Evolutionary conservation across 139 green algal genomes (phyloP).

Genomic region (Coelastrella sp.): DNA sequence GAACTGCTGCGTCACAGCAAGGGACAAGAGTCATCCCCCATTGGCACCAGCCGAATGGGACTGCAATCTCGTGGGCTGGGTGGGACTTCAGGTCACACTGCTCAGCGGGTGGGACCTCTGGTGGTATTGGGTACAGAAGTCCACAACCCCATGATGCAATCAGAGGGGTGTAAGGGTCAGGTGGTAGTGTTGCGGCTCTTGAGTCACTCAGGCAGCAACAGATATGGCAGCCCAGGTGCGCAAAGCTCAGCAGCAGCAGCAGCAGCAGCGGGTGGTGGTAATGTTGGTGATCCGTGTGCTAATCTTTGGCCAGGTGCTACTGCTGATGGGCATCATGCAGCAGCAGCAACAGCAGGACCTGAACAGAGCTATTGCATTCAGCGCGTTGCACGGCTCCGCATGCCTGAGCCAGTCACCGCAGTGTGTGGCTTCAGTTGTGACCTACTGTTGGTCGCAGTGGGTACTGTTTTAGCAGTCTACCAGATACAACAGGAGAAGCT

Average conservation of each 20-base stretch:
- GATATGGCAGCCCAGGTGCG: not conserved
- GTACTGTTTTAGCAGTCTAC: slow-evolving; percentile 11
- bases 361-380: not conserved
- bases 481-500: slow-evolving; percentile 2
- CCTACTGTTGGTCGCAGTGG: slow-evolving; percentile 17
- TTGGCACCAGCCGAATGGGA: too few species aligned
- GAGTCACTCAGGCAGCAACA: slow-evolving; percentile 1
- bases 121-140: slow-evolving; percentile 19
- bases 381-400: slow-evolving; percentile 28
- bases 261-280: not conserved
- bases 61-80: not conserved
- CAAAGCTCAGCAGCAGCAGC: too few species aligned
- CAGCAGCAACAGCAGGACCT: slow-evolving; percentile 20
- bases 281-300: not conserved
- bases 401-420: slow-evolving; percentile 27
- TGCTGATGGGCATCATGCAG: not conserved
- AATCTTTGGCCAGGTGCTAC: not conserved
- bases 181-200: slow-evolving; percentile 23
- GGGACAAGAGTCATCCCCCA: too few species aligned
- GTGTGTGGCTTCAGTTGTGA: slow-evolving; percentile 1
- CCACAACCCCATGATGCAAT: not conserved
- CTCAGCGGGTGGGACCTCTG: not conserved
- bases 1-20: slow-evolving; percentile 5
- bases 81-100: not conserved
- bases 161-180: slow-evolving; percentile 2